Evolutionary conservation across 148 eudicot genomes (phyloP), one percentile per base, ranked within the genome.

Genomic region (Simmondsia chinensis): DNA sequence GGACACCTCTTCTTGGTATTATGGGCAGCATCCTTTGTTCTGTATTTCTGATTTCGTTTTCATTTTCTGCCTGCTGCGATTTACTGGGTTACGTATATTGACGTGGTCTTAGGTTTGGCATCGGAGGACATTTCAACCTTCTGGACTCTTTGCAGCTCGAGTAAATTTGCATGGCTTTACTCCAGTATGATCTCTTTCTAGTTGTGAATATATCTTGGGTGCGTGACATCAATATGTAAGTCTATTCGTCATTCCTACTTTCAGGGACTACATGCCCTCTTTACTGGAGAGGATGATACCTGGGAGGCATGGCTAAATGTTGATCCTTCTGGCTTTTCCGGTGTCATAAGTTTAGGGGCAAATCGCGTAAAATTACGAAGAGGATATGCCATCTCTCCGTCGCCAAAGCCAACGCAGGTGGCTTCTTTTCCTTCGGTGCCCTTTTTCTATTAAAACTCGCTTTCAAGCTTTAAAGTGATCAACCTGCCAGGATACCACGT

Each of bases 81-180:
- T n/a, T n/a, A n/a, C n/a, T n/a, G n/a, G n/a, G n/a, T n/a, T n/a
- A n/a, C n/a, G n/a, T n/a, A n/a, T n/a, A 33, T 30, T 46, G 20
- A 34, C 18, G 12, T 60, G 30, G 38, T 59, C 64, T 27, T 59
- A 91, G 99, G 94, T 91, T 72, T 91, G 99, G 99, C 94, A 63
- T 61, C 70, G 99, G 58, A 74, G 99, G 57, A 76, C 95, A 57
- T 91, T 91, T 69, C 99, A 91, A 53, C 70, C 70, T 24, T 91
- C 99, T 25, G 99, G 99, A 54, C 86, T 86, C 35, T 91, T 74
- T 82, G 99, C 99, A 33, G 99, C 99, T 56, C 82, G 99, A 52
- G 79, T 91, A 63, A 86, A 86, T 70, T 30, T 91, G 54, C 99
- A 91, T 70, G 96, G 99, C 66, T 72, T 85, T 38, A 74, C 81